phyloP scores from a whole-genome alignment of 305 asterid species.

The Solanum hybrid region DNA sequence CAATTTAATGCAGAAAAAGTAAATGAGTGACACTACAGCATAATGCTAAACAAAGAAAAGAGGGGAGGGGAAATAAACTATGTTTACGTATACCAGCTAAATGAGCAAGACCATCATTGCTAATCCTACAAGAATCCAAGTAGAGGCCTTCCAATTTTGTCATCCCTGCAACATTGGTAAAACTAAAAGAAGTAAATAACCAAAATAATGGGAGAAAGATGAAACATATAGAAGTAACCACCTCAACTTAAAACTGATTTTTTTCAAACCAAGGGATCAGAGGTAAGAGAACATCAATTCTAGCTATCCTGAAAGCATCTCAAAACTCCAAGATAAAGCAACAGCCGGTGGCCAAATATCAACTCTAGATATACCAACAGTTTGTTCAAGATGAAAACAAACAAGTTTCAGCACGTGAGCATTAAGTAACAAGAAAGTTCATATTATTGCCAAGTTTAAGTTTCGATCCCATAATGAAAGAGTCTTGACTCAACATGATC shows the following conservation, averaged over 20 bases:
- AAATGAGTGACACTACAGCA: neutral
- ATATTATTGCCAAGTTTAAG: neutral
- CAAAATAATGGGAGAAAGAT: neutral
- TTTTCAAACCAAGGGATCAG: neutral
- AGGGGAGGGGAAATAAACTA: neutral
- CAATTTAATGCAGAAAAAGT: neutral
- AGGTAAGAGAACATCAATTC: neutral
- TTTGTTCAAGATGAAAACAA: neutral
- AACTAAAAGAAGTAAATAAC: neutral
- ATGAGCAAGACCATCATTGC: constrained; percentile 8
- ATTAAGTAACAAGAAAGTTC: neutral
- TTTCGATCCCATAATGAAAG: neutral
- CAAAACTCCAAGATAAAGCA: neutral
- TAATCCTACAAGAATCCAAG: constrained; percentile 12
- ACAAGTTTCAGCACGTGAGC: neutral
- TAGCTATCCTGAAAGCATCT: neutral
- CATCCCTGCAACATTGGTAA: neutral
- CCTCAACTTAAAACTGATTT: neutral
- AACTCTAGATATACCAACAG: neutral
- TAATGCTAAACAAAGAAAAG: neutral
- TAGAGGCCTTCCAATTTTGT: constrained; percentile 8
- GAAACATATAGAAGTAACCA: neutral
- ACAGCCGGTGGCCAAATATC: neutral
- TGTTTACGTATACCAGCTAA: constrained; percentile 5
- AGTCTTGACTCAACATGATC: neutral